Conservation (phyloP, 805 yeast species). For the Candida arabinofermentans region DNA sequence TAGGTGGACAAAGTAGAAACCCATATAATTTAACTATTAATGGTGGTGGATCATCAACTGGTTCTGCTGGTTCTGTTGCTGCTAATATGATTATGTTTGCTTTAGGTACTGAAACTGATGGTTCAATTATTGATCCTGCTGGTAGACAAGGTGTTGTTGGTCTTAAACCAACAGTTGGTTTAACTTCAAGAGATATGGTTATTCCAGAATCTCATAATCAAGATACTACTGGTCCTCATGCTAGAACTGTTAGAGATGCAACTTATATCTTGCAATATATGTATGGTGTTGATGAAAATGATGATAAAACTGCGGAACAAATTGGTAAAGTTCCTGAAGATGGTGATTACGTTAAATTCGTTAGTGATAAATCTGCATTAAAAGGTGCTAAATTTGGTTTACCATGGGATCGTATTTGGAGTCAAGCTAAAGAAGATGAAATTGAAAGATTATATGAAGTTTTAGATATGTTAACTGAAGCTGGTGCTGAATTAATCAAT, state of each 20-base stretch:
- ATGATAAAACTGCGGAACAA: slow-evolving; percentile 24
- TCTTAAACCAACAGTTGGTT: slow-evolving; percentile 28
- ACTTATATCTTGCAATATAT: slow-evolving; percentile 26
- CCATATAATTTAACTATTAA: slow-evolving; percentile 27
- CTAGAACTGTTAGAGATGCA: slow-evolving; percentile 28
- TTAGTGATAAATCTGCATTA: slow-evolving; percentile 22
- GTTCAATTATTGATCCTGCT: slow-evolving; percentile 27
- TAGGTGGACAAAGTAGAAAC: slow-evolving; percentile 27
- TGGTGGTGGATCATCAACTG: slow-evolving; percentile 29
- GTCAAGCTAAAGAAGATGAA: slow-evolving; percentile 13
- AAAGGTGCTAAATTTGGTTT: slow-evolving; percentile 30
- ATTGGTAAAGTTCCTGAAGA: slow-evolving; percentile 27
- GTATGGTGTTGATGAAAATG: slow-evolving; percentile 27
- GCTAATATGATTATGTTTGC: slow-evolving; percentile 28
- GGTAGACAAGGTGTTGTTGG: slow-evolving; percentile 27
- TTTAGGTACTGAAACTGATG: slow-evolving; percentile 29
- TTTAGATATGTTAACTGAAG: slow-evolving; percentile 18
- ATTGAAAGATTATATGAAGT: slow-evolving; percentile 17
- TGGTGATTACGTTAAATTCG: slow-evolving; percentile 25
- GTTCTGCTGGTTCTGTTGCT: slow-evolving; percentile 28
- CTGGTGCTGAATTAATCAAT: slow-evolving; percentile 28
- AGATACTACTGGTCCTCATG: slow-evolving; percentile 26
- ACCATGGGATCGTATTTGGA: slow-evolving; percentile 29
- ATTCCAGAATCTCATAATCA: slow-evolving; percentile 30
- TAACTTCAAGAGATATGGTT: slow-evolving; percentile 27